Percentiles rank a stretch among this genome's conserved stretches.
phyloP scores from a whole-genome alignment of 768 basidiomycete species.

The Fomitopsis pulvina region DNA sequence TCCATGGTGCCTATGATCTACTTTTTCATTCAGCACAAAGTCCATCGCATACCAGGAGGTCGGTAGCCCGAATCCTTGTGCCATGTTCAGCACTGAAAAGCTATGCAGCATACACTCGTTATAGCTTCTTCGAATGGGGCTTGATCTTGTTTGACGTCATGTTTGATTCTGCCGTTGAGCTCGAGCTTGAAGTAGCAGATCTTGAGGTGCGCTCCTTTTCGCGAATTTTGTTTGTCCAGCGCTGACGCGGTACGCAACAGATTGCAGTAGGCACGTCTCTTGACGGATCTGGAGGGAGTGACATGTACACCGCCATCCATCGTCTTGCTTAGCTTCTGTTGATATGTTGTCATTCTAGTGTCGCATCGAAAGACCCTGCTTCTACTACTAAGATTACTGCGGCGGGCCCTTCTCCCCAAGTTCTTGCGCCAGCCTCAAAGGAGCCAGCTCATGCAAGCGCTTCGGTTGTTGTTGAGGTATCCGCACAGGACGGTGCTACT shows the following conservation, averaged over 20 bases:
- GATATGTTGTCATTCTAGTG: slow-evolving; percentile 1
- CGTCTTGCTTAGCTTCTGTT: slow-evolving; percentile 31
- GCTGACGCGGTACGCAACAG: slow-evolving; percentile 19
- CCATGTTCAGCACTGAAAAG: neutral
- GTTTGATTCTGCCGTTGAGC: slow-evolving; percentile 61
- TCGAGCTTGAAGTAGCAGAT: slow-evolving; percentile 49
- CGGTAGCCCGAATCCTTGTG: slow-evolving; percentile 11
- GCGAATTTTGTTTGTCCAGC: neutral
- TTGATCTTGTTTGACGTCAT: slow-evolving; percentile 68
- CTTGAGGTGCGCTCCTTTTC: slow-evolving; percentile 37
- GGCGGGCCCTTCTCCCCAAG: neutral
- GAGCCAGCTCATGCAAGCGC: neutral
- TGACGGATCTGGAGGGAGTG: slow-evolving; percentile 17
- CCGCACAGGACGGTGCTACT: neutral
- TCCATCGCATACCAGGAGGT: slow-evolving; percentile 75
- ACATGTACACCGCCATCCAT: slow-evolving; percentile 41
- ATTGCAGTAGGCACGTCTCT: slow-evolving; percentile 19
- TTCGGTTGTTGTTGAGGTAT: neutral
- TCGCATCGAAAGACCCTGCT: neutral
- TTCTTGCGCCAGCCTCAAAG: neutral
- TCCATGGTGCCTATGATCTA: slow-evolving; percentile 70
- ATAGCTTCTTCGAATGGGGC: slow-evolving; percentile 85
- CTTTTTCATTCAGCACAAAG: slow-evolving; percentile 83
- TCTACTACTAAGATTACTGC: neutral
- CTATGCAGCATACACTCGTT: slow-evolving; percentile 70